Base-by-base conservation (phyloP, 768 basidiomycete genomes). In the Lanmaoa pseudosensibilis region DNA sequence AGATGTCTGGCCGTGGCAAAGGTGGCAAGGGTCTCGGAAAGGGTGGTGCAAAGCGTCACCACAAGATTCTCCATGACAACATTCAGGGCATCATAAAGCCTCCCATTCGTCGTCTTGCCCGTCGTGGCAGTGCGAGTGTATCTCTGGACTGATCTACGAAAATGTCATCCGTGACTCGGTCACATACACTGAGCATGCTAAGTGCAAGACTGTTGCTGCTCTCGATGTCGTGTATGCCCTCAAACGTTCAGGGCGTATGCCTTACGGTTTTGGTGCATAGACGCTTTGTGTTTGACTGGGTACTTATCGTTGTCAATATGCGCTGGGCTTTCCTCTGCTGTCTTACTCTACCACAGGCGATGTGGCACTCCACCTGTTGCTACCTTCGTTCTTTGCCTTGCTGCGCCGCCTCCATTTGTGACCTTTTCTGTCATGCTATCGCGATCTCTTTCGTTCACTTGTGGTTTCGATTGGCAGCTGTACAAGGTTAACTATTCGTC, bases 171-270 rank as follows among this genome's bases (percentile, higher is more conserved):
- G 94, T 65, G 94, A 96, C 72, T 94, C 93, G 52, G 95, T 97
- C 64, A 97, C 94, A 74, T 97, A 98, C 85, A 97, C 94, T 52
- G 94, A 98, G 75, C 94, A 98, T 75, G 94, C 94, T 38, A 98
- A 98, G 78, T 82, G 92, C 71, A 92, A 92, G 77, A 94, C 93
- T 27, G 94, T 96, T 46, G 96, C 94, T 46, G 93, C 95, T 2
- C 89, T 98, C 62, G 95, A 98, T 69, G 95, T 92, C 32, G 90
- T 92, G 12, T 92, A 92, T 63, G 90, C 90, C 7, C 82, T 92
- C 47, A 91, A 92, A 75, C 85, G 90, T 37, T 90, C 87, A 46
- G 90, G 89, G 25, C 86, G 92, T 63, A 95, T 92, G 16, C 84
- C 96, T 30, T 96, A 95, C 70, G 94, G 92, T 77, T 93, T 94